Base-by-base conservation (phyloP, 2,329 filamentous ascomycete genomes). In the Monilinia fructigena region DNA sequence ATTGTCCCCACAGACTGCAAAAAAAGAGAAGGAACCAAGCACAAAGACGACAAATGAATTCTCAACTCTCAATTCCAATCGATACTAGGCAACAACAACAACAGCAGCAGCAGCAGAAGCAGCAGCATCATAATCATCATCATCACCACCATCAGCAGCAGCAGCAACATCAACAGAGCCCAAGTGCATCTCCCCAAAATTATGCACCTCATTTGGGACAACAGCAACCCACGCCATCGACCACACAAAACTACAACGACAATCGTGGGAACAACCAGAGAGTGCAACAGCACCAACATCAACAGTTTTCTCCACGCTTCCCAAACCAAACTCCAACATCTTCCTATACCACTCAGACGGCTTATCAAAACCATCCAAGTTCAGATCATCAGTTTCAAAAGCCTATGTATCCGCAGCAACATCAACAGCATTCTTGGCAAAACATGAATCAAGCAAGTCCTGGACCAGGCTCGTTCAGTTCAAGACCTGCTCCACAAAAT, bases 1-100 rank as follows among this genome's bases (percentile, higher is more conserved):
- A 48, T 50, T 45, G 45, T 52, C 58, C 14, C 62, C 66, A 14
- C 78, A 79, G 71, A 26, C 40, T 53, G 66, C 68, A 45, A 64
- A 69, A 69, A 12, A 86, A 82, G 71, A 83, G 86, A 28, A 82
- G 79, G 3, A 89, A 89, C 68, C 86, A 89, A 73, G 86, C 86
- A 1, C 84, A 88, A 71, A 80, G 86, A 59, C 82, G 86, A 28
- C 85, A 88, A 72, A 85, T 87, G 83, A 86, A 81, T 66, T 80
- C 85, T 5, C 83, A 88, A 69, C 72, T 87, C 23, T 81, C 83
- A 0, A 82, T 88, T 55, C 80, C 84, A 5, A 80, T 88, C 62
- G 83, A 86, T 67, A 50, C 70, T 35, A 67, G 70, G 35, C 75
- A 80, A 16, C 31, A 10, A 26, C 20, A 55, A 23, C 31, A 55